Conservation (phyloP, 225 moss, liverwort and hornwort species). For the Polytrichum commune region DNA sequence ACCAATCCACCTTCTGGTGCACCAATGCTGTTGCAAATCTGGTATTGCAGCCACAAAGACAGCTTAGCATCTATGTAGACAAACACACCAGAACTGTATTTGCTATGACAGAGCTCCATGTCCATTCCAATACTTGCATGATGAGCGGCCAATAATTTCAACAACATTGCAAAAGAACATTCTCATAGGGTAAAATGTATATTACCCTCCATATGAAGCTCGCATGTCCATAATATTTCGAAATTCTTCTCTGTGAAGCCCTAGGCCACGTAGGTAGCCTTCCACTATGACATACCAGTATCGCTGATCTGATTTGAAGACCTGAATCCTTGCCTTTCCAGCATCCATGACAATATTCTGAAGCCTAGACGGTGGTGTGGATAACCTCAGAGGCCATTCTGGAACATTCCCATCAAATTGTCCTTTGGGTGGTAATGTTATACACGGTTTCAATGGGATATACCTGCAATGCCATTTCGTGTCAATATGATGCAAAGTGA, state of each 20-base stretch:
- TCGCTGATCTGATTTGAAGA: slow-evolving; percentile 59
- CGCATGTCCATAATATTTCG: slow-evolving; percentile 88
- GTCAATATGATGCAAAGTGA: too few species aligned
- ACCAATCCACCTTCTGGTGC: slow-evolving; percentile 64
- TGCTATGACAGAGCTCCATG: too few species aligned
- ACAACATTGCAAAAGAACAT: too few species aligned
- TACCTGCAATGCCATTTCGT: slow-evolving; percentile 42
- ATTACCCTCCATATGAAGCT: slow-evolving; percentile 66
- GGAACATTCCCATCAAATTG: slow-evolving; percentile 18
- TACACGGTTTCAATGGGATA: slow-evolving; percentile 42
- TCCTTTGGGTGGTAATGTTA: slow-evolving; percentile 40
- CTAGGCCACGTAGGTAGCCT: slow-evolving; percentile 69
- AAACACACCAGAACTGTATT: too few species aligned
- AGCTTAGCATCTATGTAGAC: too few species aligned
- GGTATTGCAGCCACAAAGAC: background rate
- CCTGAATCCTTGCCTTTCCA: slow-evolving; percentile 36
- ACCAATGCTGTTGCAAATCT: slow-evolving; percentile 80
- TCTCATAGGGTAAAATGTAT: slow-evolving; percentile 1
- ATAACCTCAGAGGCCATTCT: slow-evolving; percentile 66
- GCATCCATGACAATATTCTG: slow-evolving; percentile 38
- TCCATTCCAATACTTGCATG: too few species aligned
- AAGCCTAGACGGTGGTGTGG: slow-evolving; percentile 42
- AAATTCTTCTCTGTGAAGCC: slow-evolving; percentile 57
- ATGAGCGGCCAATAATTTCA: too few species aligned
- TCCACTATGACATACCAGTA: slow-evolving; percentile 64